A percentile compares a stretch with the other conserved stretches of the same genome.
These are phyloP conservation scores for Penicillium hordei DNA, from an alignment of 2,329 filamentous ascomycete species.

Conservation along the genomic window DNA sequence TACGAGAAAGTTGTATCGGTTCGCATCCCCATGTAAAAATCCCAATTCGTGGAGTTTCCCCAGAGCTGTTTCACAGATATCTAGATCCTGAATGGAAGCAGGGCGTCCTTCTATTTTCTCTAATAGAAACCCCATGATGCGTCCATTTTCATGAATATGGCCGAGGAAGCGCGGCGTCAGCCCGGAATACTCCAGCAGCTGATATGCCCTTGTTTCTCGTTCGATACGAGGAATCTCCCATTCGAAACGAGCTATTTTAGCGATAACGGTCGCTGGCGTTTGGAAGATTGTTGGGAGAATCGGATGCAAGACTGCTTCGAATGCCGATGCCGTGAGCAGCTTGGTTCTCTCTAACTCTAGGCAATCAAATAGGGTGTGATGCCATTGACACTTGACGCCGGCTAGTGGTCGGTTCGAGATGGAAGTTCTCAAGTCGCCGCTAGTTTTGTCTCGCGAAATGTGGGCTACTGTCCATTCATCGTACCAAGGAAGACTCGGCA, in stretches of 20 bases:
- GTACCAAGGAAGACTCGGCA: constrained; percentile 6
- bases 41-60: constrained; percentile 15
- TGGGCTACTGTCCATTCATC: constrained; percentile 6
- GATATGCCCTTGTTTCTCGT: constrained; percentile 33
- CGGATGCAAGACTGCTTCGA: constrained; percentile 26
- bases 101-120: constrained; percentile 34
- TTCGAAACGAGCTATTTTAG: constrained; percentile 37
- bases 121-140: constrained; percentile 39
- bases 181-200: constrained; percentile 24
- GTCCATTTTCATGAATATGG: constrained; percentile 23
- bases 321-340: constrained; percentile 27
- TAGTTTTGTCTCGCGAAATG: constrained; percentile 13
- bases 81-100: constrained; percentile 19
- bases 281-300: constrained; percentile 14
- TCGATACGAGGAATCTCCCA: constrained; percentile 38
- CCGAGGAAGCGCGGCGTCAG: constrained; percentile 39
- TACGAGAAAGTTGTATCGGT: constrained; percentile 43
- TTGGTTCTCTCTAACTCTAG: constrained; percentile 29
- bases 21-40: constrained; percentile 40
- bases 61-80: constrained; percentile 26
- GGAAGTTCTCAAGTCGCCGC: constrained; percentile 28
- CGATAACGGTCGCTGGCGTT: constrained; percentile 24
- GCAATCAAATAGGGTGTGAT: constrained; percentile 26
- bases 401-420: constrained; percentile 25
- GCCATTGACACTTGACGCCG: constrained; percentile 29